These are phyloP conservation scores for Oryza punctata DNA, from an alignment of 176 grass and related monocot genomes.

Conservation along the genomic window DNA sequence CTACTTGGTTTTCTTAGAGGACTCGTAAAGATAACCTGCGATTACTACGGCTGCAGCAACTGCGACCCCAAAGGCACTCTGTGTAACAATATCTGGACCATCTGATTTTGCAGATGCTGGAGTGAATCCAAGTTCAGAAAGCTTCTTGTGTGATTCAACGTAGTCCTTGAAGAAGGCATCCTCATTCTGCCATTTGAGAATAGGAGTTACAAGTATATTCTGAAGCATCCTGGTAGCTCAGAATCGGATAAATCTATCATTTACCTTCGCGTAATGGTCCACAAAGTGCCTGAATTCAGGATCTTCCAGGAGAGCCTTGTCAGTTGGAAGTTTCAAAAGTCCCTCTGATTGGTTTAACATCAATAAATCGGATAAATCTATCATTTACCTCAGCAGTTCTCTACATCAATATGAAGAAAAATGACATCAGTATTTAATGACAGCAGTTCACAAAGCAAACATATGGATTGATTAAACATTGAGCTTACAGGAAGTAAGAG, in stretches of 20 bases:
- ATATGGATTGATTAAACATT: conserved; percentile 23
- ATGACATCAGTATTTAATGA: neutral
- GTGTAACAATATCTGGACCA: conserved; percentile 33
- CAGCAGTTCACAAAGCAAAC: neutral
- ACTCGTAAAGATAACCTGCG: conserved; percentile 43
- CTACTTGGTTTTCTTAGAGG: conserved; percentile 61
- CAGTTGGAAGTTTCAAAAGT: conserved; percentile 84
- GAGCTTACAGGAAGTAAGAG: conserved; percentile 84
- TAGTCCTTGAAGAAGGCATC: conserved; percentile 91
- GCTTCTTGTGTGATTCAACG: conserved; percentile 87
- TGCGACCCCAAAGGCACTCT: conserved; percentile 46
- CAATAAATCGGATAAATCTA: too few species aligned
- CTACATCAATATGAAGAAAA: conserved; percentile 36
- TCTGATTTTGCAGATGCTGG: conserved; percentile 52
- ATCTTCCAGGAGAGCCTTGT: conserved; percentile 72
- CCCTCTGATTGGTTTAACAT: conserved; percentile 77
- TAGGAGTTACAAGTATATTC: neutral
- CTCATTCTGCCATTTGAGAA: conserved; percentile 58
- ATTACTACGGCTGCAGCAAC: conserved; percentile 52
- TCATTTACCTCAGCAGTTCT: conserved; percentile 65
- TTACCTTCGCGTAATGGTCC: conserved; percentile 87
- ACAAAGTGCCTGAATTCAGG: conserved; percentile 81
- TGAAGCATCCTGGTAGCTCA: neutral
- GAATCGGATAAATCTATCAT: too few species aligned
- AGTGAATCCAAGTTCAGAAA: conserved; percentile 85